phyloP scores from a whole-genome alignment of 108 stramenopile species.

The Skeletonema grethae region DNA sequence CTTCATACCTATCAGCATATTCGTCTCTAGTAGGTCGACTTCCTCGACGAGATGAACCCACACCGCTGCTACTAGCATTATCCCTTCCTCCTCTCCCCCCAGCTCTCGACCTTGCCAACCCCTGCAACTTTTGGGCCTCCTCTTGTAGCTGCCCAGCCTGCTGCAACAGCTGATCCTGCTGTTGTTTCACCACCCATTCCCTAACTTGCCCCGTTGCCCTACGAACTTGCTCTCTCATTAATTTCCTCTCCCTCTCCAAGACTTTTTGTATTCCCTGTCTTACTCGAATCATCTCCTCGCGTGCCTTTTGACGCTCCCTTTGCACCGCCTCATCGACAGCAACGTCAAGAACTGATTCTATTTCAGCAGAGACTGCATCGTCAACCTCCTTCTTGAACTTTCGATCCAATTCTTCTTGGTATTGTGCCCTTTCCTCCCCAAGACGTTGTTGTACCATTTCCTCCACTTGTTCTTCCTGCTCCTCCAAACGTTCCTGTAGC shows the following conservation, averaged over 20 bases:
- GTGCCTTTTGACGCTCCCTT: conserved; percentile 15
- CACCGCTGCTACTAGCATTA: background rate
- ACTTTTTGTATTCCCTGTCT: conserved; percentile 35
- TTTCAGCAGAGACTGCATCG: conserved; percentile 7
- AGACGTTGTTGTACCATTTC: conserved; percentile 3
- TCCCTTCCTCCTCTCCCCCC: conserved; percentile 9
- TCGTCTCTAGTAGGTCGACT: too few relatives aligned
- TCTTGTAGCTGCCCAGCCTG: conserved; percentile 31
- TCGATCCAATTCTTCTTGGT: background rate
- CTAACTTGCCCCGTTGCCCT: conserved; percentile 36
- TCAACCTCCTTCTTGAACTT: conserved; percentile 26
- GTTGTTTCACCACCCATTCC: conserved; percentile 42
- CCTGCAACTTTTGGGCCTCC: conserved; percentile 25
- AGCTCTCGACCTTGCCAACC: conserved; percentile 4
- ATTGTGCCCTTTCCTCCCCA: conserved; percentile 10
- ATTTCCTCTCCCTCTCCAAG: conserved; percentile 37
- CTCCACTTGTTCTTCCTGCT: background rate
- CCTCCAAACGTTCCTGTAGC: background rate
- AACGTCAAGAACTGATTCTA: conserved; percentile 13
- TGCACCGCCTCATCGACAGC: conserved; percentile 26
- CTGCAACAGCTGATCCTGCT: conserved; percentile 32
- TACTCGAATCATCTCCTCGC: conserved; percentile 37
- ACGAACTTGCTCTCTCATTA: conserved; percentile 47
- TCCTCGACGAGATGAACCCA: background rate
- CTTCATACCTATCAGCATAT: background rate